Evolutionary conservation across 2,329 filamentous ascomycete genomes (phyloP).

Genomic region (Epichloe sp.): DNA sequence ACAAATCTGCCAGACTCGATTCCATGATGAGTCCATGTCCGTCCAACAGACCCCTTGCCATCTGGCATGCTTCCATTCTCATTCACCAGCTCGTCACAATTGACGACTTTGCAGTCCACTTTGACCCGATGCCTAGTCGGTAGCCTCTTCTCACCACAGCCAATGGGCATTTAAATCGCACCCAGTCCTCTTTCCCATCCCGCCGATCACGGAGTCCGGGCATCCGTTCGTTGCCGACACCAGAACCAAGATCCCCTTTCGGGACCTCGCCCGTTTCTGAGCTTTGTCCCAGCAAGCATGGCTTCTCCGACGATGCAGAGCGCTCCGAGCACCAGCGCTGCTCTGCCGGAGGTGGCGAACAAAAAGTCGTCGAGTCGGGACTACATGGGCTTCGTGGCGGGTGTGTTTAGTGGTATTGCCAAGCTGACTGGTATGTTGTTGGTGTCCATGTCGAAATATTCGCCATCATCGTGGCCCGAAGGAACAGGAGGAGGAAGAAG

Average conservation of each 20-base stretch:
- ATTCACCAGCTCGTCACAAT: not conserved
- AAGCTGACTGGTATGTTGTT: slow-evolving; percentile 63
- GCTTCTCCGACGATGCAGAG: not conserved
- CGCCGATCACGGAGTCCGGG: no score
- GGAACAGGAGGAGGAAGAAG: not conserved
- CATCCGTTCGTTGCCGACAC: no score
- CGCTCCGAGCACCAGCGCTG: not conserved
- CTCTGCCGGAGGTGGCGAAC: not conserved
- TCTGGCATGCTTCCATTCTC: no score
- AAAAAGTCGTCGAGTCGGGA: slow-evolving; percentile 24
- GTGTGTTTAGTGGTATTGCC: slow-evolving; percentile 87
- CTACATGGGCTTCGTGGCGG: slow-evolving; percentile 94
- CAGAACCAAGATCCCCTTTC: no score
- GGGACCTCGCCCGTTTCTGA: no score
- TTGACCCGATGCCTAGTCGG: not conserved
- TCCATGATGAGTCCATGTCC: no score
- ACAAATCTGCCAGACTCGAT: no score
- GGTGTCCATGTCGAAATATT: not conserved
- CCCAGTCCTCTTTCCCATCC: no score
- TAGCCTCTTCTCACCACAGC: no score
- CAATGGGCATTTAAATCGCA: no score
- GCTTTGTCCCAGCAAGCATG: not conserved
- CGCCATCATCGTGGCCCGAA: no score
- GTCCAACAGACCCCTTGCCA: slow-evolving; percentile 16
- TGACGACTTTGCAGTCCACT: not conserved